These are phyloP conservation scores for Sclerotinia trifoliorum DNA, from an alignment of 2,329 filamentous ascomycete genomes.

Conservation along the genomic window DNA sequence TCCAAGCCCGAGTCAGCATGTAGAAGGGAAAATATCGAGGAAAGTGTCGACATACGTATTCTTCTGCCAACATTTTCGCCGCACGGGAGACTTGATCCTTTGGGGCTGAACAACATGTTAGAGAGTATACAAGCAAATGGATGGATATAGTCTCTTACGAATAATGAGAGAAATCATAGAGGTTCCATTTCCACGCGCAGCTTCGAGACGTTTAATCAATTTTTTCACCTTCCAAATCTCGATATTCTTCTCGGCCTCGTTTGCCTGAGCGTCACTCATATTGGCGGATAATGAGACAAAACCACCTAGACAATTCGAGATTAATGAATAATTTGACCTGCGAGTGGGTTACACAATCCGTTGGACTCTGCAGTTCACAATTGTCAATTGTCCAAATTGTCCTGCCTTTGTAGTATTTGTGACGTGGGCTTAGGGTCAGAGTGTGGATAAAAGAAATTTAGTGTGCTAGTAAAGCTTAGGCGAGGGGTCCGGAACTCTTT, in stretches of 20 bases:
- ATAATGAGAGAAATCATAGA: slow-evolving; percentile 99
- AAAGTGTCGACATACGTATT: slow-evolving; percentile 68
- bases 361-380: slow-evolving; percentile 22
- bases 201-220: slow-evolving; percentile 97
- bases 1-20: slow-evolving; percentile 9
- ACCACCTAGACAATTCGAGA: slow-evolving; percentile 10
- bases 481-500: slow-evolving; percentile 10
- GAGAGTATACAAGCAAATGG: background rate
- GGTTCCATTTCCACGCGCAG: slow-evolving; percentile 95
- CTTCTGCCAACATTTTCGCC: slow-evolving; percentile 99
- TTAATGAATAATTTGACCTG: slow-evolving; percentile 5
- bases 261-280: slow-evolving; percentile 84
- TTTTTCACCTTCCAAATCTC: slow-evolving; percentile 99
- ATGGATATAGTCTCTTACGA: slow-evolving; percentile 57
- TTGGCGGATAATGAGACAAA: slow-evolving; percentile 45
- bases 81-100: slow-evolving; percentile 97
- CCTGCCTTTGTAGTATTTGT: slow-evolving; percentile 18
- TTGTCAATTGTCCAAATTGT: slow-evolving; percentile 16
- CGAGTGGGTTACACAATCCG: slow-evolving; percentile 14
- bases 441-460: slow-evolving; percentile 14
- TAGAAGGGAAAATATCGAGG: slow-evolving; percentile 22
- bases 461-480: slow-evolving; percentile 19
- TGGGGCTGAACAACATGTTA: slow-evolving; percentile 59
- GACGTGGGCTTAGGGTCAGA: slow-evolving; percentile 16
- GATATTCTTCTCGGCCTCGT: slow-evolving; percentile 97